These are phyloP conservation scores for Petunia hybrid DNA, from an alignment of 305 asterid genomes.

Conservation along the genomic window DNA sequence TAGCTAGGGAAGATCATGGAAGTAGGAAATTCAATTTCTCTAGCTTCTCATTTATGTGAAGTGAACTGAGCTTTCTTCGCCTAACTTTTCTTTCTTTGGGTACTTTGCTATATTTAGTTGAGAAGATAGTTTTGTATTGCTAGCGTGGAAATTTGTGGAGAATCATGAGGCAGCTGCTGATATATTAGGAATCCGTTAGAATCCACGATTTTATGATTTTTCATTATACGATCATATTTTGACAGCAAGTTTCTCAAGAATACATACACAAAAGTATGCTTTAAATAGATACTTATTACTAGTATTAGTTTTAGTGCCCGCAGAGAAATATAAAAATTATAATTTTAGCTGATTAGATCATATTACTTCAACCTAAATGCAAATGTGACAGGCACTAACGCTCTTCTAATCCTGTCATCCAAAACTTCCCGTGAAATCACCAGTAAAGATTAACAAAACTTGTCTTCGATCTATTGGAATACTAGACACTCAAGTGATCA, in stretches of 20 bases:
- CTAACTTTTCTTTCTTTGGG: not conserved
- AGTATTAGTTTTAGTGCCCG: too few species aligned
- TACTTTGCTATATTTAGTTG: not conserved
- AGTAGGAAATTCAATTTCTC: not conserved
- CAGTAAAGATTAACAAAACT: too few species aligned
- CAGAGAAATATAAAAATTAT: too few species aligned
- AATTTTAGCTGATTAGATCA: too few species aligned
- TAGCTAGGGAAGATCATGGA: not conserved
- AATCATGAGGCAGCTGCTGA: not conserved
- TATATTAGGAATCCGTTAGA: not conserved
- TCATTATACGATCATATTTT: not conserved
- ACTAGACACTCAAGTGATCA: too few species aligned
- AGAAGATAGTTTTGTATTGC: slow-evolving; percentile 6
- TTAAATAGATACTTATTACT: not conserved
- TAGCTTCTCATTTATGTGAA: not conserved
- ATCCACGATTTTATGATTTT: not conserved
- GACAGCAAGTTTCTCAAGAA: not conserved
- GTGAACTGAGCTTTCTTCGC: not conserved
- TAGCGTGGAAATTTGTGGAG: not conserved
- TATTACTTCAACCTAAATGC: too few species aligned
- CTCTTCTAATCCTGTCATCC: too few species aligned
- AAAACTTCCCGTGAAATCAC: too few species aligned
- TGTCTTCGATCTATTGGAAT: too few species aligned
- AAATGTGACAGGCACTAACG: too few species aligned
- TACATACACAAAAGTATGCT: not conserved